A percentile compares a stretch with the other conserved stretches of the same genome.
phyloP scores from a whole-genome alignment of 177 flowering plant species.

The Telopea speciosissima region DNA sequence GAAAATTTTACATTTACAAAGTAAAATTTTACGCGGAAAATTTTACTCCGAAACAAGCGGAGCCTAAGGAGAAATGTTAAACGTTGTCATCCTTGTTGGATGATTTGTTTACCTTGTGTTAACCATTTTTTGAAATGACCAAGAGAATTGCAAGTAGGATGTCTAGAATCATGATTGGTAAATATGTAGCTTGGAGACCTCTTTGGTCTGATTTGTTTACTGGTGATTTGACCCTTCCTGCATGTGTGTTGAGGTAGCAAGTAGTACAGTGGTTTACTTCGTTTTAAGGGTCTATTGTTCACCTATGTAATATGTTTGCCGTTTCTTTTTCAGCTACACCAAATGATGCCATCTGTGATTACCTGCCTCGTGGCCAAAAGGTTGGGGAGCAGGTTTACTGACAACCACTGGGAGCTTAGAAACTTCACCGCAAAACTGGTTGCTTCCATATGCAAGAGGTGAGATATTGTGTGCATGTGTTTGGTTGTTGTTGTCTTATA shows the following conservation, averaged over 20 bases:
- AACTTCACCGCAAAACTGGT: conserved; percentile 66
- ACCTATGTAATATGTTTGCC: conserved; percentile 7
- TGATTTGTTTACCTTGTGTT: neutral
- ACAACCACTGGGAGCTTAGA: conserved; percentile 92
- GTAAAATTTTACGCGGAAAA: too few species aligned
- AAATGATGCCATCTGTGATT: conserved; percentile 81
- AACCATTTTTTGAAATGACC: neutral
- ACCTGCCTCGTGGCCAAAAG: conserved; percentile 85
- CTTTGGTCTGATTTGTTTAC: neutral
- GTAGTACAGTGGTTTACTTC: neutral
- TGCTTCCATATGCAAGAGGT: conserved; percentile 85
- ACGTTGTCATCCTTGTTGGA: neutral
- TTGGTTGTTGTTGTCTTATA: neutral
- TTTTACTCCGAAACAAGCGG: too few species aligned
- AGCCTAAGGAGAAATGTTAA: neutral
- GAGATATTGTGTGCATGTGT: neutral
- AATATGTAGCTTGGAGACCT: neutral
- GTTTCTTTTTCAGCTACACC: conserved; percentile 60
- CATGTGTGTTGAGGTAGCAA: neutral
- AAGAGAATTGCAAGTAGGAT: neutral
- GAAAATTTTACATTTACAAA: too few species aligned
- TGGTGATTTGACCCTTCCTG: conserved; percentile 2
- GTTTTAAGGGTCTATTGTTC: neutral
- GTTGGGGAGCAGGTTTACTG: conserved; percentile 63
- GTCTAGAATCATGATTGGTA: neutral